phyloP scores from a whole-genome alignment of 192 early-diverging fungal species.

The Lunasporangiospora selenospora region DNA sequence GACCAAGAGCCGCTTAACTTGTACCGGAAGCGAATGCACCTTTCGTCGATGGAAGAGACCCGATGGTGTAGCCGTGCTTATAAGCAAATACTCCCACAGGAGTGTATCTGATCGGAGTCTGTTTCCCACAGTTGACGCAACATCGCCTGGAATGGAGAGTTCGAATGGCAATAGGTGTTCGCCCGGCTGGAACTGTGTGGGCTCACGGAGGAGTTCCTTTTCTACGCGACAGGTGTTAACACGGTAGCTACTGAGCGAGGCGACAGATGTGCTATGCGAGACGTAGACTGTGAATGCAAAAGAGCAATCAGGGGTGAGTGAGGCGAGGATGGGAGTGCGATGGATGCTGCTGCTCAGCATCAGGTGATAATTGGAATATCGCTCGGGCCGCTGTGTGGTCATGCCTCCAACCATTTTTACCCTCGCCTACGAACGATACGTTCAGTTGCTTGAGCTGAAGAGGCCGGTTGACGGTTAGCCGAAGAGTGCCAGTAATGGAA shows the following conservation, averaged over 20 bases:
- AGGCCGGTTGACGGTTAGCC: slow-evolving; percentile 17
- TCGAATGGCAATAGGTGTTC: slow-evolving; percentile 17
- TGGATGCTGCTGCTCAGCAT: no score
- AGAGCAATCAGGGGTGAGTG: no score
- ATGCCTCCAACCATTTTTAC: neutral
- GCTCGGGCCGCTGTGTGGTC: neutral
- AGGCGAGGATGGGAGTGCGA: no score
- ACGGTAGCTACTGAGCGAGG: slow-evolving; percentile 12
- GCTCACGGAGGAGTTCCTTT: neutral
- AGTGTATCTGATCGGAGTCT: neutral
- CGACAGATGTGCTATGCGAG: neutral
- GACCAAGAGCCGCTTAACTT: slow-evolving; percentile 6
- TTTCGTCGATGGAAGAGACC: slow-evolving; percentile 9
- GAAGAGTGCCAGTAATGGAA: slow-evolving; percentile 19
- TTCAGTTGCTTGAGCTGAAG: slow-evolving; percentile 29
- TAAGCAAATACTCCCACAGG: slow-evolving; percentile 11
- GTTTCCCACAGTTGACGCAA: neutral
- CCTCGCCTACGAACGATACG: slow-evolving; percentile 24
- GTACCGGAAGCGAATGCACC: neutral
- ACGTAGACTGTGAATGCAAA: neutral
- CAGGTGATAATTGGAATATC: no score
- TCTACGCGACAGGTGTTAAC: slow-evolving; percentile 7
- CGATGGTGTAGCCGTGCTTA: neutral
- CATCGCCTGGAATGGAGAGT: slow-evolving; percentile 9
- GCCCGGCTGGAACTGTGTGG: slow-evolving; percentile 5